Conservation (phyloP, 116 monocot genomes). For the Zostera marina region DNA sequence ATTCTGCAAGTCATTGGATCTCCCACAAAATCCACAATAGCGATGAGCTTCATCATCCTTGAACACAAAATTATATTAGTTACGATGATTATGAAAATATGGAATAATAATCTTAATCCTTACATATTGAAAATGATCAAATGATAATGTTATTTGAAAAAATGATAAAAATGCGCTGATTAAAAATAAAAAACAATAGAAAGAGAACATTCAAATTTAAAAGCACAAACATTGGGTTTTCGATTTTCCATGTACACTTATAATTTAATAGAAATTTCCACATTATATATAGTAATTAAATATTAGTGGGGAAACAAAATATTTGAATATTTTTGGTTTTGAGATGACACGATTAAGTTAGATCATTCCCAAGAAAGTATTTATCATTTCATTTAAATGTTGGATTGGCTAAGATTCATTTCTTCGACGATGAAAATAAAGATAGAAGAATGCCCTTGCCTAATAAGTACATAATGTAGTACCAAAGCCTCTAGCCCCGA, state of each 20-base stretch:
- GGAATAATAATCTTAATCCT: background rate
- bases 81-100: background rate
- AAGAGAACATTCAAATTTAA: background rate
- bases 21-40: constrained; percentile 81
- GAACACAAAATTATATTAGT: constrained; percentile 3
- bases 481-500: too few relatives aligned
- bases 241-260: background rate
- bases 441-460: too few relatives aligned
- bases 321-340: too few relatives aligned
- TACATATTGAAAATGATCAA: background rate
- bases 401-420: too few relatives aligned
- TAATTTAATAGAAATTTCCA: too few relatives aligned
- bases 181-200: background rate
- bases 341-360: too few relatives aligned
- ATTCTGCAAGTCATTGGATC: constrained; percentile 27
- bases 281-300: too few relatives aligned
- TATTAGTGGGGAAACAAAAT: too few relatives aligned
- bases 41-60: constrained; percentile 25
- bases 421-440: too few relatives aligned
- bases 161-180: background rate
- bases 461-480: too few relatives aligned
- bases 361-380: too few relatives aligned
- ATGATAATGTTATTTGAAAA: background rate
- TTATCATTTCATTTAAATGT: too few relatives aligned
- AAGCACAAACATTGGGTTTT: background rate